Percentiles rank a stretch among this genome's conserved stretches.
Conservation (phyloP, 352 stramenopile genomes). For the Globisporangium acanthophoron region DNA sequence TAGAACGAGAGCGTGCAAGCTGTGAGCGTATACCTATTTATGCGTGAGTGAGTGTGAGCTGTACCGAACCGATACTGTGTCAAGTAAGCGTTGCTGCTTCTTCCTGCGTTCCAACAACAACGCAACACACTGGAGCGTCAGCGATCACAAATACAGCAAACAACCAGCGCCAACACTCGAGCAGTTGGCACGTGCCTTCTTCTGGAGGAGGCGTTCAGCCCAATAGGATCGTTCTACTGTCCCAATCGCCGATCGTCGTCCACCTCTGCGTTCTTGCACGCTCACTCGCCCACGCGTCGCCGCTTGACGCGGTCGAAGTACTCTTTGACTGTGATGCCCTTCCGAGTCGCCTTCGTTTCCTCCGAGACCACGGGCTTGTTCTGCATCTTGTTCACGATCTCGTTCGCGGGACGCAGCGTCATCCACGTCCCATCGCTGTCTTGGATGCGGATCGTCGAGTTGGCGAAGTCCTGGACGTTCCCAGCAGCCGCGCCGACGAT, state of each 20-base stretch:
- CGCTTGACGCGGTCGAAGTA: conserved; percentile 85
- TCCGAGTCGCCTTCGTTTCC: conserved; percentile 63
- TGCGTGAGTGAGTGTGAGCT: background rate
- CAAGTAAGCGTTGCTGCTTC: too few species aligned
- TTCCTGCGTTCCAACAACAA: too few species aligned
- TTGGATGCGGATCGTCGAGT: conserved; percentile 75
- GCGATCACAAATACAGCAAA: too few species aligned
- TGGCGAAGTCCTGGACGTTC: conserved; percentile 63
- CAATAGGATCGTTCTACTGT: background rate
- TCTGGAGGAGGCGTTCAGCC: background rate
- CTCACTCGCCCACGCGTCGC: conserved; percentile 42
- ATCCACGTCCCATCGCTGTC: conserved; percentile 83
- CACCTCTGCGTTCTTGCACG: background rate
- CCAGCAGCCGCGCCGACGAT: conserved; percentile 45
- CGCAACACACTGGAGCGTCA: too few species aligned
- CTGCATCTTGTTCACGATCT: conserved; percentile 79
- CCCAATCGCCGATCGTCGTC: too few species aligned
- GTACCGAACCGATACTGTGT: too few species aligned
- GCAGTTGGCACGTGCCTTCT: too few species aligned
- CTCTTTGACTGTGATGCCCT: conserved; percentile 81
- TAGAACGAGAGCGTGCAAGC: background rate
- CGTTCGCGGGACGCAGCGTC: conserved; percentile 65
- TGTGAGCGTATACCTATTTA: background rate
- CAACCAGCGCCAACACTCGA: too few species aligned
- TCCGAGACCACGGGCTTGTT: conserved; percentile 55